Base-by-base conservation (phyloP, 352 stramenopile species). In the Globisporangium irregulare region DNA sequence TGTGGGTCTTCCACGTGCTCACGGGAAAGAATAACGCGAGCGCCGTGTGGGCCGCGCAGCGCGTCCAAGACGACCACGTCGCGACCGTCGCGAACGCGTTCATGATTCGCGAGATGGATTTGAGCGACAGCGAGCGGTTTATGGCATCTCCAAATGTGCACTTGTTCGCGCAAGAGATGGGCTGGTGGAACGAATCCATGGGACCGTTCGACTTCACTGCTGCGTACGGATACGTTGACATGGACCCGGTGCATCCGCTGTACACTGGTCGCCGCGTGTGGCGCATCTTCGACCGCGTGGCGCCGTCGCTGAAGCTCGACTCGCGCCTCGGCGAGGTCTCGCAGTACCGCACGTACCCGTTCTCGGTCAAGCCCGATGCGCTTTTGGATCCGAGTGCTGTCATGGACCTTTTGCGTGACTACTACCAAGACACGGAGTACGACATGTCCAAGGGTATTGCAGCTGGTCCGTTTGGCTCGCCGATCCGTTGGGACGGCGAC, bases 1-100 rank as follows among this genome's bases (percentile, higher is more conserved):
- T 90, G 20, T 99, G 95, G 94, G 81, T 98, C 27, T 98, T 99
- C 79, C 94, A 99, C 72, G 89, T 99, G 1, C 72, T 98, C 53
- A 95, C 94, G 5, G 94, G 97, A 20, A 79, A 76, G 46, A 70
- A 97, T 50, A 95, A 97, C 27, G 68, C 84, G 12, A 86, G 82
- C 27, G 95, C 94, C 0, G 89, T 98, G 29, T 99, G 95, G 95
- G 95, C 89, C 0, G 96, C 96, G 1, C 92, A 99, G 79, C 87
- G 91, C 46, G 89, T 98, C 24, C 90, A 86, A 0, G 88, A 97
- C 32, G 84, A 94, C 55, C 88, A 98, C 67, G 82, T 98, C 59
- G 88, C 89, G 7, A 87, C 94, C 8, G 70, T 98, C 34, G 92
- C 94, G 0, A 99, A 99, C 69, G 90, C 88, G 62, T 98, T 98